Percentiles rank a stretch among this genome's conserved stretches.
These are phyloP conservation scores for Geoglossum cookeanum DNA, from an alignment of 2,329 filamentous ascomycete genomes.

Conservation along the genomic window DNA sequence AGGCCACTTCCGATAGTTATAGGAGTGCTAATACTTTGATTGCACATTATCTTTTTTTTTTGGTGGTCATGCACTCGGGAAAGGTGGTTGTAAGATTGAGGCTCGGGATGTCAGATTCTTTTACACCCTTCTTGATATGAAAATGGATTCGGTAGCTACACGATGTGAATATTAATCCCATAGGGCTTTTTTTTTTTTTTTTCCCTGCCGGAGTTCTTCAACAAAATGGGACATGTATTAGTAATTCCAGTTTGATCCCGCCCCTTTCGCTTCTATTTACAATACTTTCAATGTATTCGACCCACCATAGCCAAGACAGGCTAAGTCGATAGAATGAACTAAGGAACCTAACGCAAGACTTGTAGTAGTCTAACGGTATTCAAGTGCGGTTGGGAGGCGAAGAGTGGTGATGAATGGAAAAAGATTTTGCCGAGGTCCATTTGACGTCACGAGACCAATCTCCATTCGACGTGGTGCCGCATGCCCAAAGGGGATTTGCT, in stretches of 20 bases:
- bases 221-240: not conserved
- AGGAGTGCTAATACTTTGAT: not conserved
- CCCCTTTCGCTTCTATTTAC: not conserved
- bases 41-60: not conserved
- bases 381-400: no score
- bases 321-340: no score
- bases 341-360: not conserved
- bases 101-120: not conserved
- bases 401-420: no score
- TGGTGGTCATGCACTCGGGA: not conserved
- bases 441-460: not conserved
- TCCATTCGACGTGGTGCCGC: no score
- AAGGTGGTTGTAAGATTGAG: not conserved
- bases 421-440: not conserved
- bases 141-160: not conserved
- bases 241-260: no score
- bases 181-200: not conserved
- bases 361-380: no score
- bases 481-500: no score
- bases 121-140: not conserved
- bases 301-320: no score
- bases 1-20: conserved; percentile 10
- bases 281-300: no score
- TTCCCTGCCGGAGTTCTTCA: not conserved
- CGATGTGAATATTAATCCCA: not conserved